Base-by-base conservation (phyloP, 2,329 filamentous ascomycete genomes). In the Claviceps africana region DNA sequence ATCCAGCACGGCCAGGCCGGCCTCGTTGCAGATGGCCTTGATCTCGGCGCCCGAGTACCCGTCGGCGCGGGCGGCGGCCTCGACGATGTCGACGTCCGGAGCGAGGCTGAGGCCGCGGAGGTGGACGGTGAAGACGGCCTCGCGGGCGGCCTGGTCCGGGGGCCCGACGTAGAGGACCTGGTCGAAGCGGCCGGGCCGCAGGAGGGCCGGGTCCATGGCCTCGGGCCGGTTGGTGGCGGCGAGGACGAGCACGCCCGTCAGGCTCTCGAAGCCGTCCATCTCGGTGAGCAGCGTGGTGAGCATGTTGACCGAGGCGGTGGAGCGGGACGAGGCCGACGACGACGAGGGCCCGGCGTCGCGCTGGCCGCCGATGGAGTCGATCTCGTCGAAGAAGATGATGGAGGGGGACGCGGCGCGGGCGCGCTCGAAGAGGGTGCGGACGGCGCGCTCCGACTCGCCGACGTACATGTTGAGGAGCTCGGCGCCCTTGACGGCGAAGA, bases 391-490 rank as follows among this genome's bases (percentile, higher is more conserved):
- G 74, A 96, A 97, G 60, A 97, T 89, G 67, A 96, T 91, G 64
- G 86, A 89, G 0, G 91, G 91, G 50, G 83, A 82, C 9, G 89
- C 90, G n/a, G 85, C 83, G 43, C 86, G 78, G 1, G 91, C 91
- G 59, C 90, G 86, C 51, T 83, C 78, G 65, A 97, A 96, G 1
- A 96, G 80, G 52, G 88, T 85, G 39, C 91, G 82, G 43, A 96
- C 78, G 8, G 85, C 83, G 11, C 88, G 81, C 69, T 97, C 91
- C 2, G 89, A 91, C 66, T 97, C 91, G 55, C 91, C 91, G 19
- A 97, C 90, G 67, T 96, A 97, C 87, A 95, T 95, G 69, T 89
- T 94, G 55, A 95, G 82, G 13, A 96, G 78, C 67, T 96, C 91
- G 37, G 88, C 88, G 28, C 89, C 91, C 69, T 96, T 95, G 58